Evolutionary conservation across 768 basidiomycete genomes (phyloP).

Genomic region (Amanita exitialis): DNA sequence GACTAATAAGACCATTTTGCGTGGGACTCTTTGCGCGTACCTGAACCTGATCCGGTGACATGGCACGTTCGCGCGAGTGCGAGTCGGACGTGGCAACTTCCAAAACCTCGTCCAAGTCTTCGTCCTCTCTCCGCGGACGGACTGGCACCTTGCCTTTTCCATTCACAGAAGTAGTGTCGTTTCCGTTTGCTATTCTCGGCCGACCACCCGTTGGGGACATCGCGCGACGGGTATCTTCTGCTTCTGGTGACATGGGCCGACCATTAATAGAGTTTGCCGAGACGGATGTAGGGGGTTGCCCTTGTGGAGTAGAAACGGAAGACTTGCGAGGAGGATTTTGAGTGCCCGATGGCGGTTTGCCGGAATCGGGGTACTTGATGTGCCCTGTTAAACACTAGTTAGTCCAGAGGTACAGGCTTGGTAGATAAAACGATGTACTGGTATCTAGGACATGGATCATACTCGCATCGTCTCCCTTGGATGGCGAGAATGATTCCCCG

Average conservation of each 20-base stretch:
- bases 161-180: conserved; percentile 26
- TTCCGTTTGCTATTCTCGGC: conserved; percentile 37
- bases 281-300: conserved; percentile 15
- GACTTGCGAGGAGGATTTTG: conserved; percentile 37
- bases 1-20: conserved; percentile 20
- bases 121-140: conserved; percentile 39
- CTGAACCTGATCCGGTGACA: conserved; percentile 42
- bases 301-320: conserved; percentile 31
- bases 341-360: conserved; percentile 17
- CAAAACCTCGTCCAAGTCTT: conserved; percentile 48
- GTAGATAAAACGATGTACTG: conserved; percentile 25
- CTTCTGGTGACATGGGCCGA: conserved; percentile 64
- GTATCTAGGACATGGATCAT: conserved; percentile 92
- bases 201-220: conserved; percentile 50
- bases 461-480: conserved; percentile 68
- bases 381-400: conserved; percentile 42
- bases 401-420: conserved; percentile 1
- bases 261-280: conserved; percentile 20
- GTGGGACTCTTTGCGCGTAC: conserved; percentile 53
- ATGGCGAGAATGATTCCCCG: conserved; percentile 77
- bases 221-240: conserved; percentile 54
- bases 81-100: conserved; percentile 42
- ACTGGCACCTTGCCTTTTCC: conserved; percentile 41
- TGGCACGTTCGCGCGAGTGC: conserved; percentile 31
- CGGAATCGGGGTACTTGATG: conserved; percentile 85